phyloP scores from a whole-genome alignment of 176 grass and related monocot genomes.

The Oropetium thomaeum region DNA sequence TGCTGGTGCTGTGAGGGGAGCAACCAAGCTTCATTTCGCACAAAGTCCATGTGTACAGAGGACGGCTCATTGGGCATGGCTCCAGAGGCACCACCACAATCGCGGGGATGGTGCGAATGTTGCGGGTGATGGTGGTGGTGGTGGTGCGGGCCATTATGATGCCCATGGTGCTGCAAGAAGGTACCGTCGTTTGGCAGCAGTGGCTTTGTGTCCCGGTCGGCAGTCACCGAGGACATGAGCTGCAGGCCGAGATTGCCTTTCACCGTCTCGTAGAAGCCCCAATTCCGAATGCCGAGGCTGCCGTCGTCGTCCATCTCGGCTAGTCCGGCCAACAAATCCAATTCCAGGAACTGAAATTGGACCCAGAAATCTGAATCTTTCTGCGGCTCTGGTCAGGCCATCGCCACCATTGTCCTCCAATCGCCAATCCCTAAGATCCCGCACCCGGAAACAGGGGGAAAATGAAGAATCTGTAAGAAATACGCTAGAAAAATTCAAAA shows the following conservation, averaged over 20 bases:
- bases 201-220: slow-evolving; percentile 61
- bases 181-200: slow-evolving; percentile 31
- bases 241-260: slow-evolving; percentile 76
- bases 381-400: slow-evolving; percentile 35
- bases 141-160: slow-evolving; percentile 17
- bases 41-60: slow-evolving; percentile 53
- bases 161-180: slow-evolving; percentile 49
- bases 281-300: slow-evolving; percentile 66
- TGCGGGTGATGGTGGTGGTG: slow-evolving; percentile 37
- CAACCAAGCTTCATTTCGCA: slow-evolving; percentile 54
- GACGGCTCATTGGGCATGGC: slow-evolving; percentile 26
- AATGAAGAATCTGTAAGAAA: not conserved
- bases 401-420: slow-evolving; percentile 24
- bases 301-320: slow-evolving; percentile 73
- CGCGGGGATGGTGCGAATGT: slow-evolving; percentile 32
- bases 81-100: not conserved
- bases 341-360: slow-evolving; percentile 16
- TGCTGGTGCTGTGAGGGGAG: slow-evolving; percentile 32
- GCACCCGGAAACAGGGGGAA: slow-evolving; percentile 18
- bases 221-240: slow-evolving; percentile 64
- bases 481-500: slow-evolving; percentile 5
- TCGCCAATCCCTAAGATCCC: slow-evolving; percentile 20
- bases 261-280: slow-evolving; percentile 76
- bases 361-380: not conserved
- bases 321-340: slow-evolving; percentile 3